Conservation (phyloP, 345 rosid genomes). For the Adansonia digitata region DNA sequence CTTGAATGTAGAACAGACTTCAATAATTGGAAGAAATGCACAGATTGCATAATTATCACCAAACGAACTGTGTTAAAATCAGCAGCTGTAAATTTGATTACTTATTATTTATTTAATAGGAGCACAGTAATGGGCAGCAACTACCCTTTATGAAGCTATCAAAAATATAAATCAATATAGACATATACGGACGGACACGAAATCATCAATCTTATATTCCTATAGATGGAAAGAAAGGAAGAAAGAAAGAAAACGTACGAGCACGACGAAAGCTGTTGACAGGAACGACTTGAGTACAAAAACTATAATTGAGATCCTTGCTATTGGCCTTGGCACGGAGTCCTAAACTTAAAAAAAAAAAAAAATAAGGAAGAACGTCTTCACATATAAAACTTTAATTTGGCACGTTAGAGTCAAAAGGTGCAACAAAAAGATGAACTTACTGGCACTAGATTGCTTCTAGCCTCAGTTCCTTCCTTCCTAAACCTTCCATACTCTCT, state of each 20-base stretch:
- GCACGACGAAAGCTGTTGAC: conserved; percentile 72
- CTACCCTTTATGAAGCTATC: background rate
- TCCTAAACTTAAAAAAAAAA: conserved; percentile 33
- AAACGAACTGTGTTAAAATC: background rate
- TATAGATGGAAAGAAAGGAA: background rate
- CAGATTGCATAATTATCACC: background rate
- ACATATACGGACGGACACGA: background rate
- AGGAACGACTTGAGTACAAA: conserved; percentile 56
- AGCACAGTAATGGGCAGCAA: too few species aligned
- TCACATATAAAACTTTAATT: background rate
- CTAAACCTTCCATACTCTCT: conserved; percentile 70
- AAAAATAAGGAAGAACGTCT: background rate
- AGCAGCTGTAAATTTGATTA: background rate
- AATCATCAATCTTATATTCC: background rate
- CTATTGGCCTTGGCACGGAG: conserved; percentile 57
- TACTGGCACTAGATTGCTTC: conserved; percentile 79
- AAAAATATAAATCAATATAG: background rate
- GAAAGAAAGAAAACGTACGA: conserved; percentile 42
- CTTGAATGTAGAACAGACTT: too few species aligned
- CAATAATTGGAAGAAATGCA: background rate
- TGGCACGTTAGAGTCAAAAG: background rate
- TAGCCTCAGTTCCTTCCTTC: conserved; percentile 74
- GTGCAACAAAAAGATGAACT: conserved; percentile 36
- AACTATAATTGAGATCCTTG: conserved; percentile 45
- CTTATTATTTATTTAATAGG: too few species aligned